Base-by-base conservation (phyloP, 495 filamentous ascomycete genomes). In the Xylaria palmicola region DNA sequence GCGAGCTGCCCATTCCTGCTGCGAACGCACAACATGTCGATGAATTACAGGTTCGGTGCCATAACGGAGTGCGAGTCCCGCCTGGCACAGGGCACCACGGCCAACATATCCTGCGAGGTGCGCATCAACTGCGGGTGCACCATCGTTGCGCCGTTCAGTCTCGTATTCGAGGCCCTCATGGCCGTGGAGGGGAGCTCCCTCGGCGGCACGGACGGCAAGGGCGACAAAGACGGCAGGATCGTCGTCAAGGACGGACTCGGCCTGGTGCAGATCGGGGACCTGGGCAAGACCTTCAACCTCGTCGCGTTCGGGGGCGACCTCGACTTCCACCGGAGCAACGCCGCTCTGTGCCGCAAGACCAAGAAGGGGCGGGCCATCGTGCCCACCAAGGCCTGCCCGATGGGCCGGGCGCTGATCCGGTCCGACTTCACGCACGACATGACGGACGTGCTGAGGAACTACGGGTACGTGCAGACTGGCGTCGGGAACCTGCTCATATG, bases 401-500 rank as follows among this genome's bases (percentile, higher is more conserved):
- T 22, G 7, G 65, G 60, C 9, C 54, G 67, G 19, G 67, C 62
- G 9, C 29, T 70, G 13, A 64, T 70, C 12, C 47, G 63, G 10
- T 57, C 56, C 6, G 65, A 68, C 6, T 70, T 68, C 53, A 65
- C 50, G 0, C 62, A 68, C 37, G 41, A 36, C 5, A 39, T 52
- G 5, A 43, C 36, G n/a, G 55, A 54, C 49, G 48, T 62, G 41
- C 40, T 62, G 65, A 55, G 63, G 43, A 56, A 65, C 53, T 70
- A 70, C 52, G 68, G 65, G 7, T 70, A 63, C 36, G 65, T 70
- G 29, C 56, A 59, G 7, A 68, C 63, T 9, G 59, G 59, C 20
- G 58, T 59, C 12, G 68, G 65, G 27, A 68, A 70, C 39, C 40
- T 70, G 24, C 41, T 70, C 39, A 56, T 68, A 20, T 66, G 54